Base-by-base conservation (phyloP, 148 eudicot species). In the Diospyros kaki region DNA sequence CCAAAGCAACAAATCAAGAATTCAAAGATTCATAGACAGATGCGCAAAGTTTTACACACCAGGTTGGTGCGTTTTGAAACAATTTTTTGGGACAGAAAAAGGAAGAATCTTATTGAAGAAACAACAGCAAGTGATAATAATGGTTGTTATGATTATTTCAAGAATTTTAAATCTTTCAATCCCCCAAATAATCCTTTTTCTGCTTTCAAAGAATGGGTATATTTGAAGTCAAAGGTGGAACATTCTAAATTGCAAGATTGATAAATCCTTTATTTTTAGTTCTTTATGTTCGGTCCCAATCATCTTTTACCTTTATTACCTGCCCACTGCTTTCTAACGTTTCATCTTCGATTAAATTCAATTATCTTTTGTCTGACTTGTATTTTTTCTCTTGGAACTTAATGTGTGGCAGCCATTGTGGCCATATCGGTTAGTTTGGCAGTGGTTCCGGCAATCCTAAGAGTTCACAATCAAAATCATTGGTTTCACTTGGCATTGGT, bases 11-110 rank as follows among this genome's bases (percentile, higher is more conserved):
- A 89, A 87, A 74, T 90, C 96, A 42, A 85, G 70, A 79, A 89
- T 89, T 58, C 93, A 94, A 70, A 85, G 89, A 75, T 76, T 87
- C 42, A 84, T 94, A 8, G 98, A 94, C 78, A 84, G 76, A 77
- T 89, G 88, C 68, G 92, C 98, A 48, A 92, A 86, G 85, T 94
- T 83, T 76, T 92, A 92, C 71, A 94, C 97, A n/a, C 98, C 98
- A 81, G 90, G 98, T 92, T 72, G 39, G 80, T 61, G 4, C 42
- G 5, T n/a, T 38, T 68, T 4, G 4, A 48, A 48, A 8, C 28
- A 28, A 28, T 28, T 28, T 0, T 48, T 48, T 48, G 52, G 52
- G 52, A 48, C 8, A 8, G 52, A 48, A 48, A 28, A 28, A 28
- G 28, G 28, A 28, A 28, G 28, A 28, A 28, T 28, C 28, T 28